phyloP scores from a whole-genome alignment of 257 asterid genomes.

The Solanum piurae region DNA sequence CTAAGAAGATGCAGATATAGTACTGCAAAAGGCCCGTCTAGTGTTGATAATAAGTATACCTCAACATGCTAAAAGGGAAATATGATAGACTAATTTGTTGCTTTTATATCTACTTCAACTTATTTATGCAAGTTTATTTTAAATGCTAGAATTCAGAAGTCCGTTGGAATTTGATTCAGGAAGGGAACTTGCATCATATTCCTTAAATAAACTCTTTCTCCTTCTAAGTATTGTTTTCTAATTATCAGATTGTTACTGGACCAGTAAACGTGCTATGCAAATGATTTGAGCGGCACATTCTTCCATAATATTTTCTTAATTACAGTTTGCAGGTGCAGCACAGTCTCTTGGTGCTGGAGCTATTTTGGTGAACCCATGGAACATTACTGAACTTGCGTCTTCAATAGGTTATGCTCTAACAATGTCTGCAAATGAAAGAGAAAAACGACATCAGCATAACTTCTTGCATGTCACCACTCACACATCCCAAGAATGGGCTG shows the following conservation, averaged over 20 bases:
- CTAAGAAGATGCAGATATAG: neutral
- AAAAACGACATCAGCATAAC: conserved; percentile 77
- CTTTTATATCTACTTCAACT: neutral
- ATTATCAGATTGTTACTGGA: neutral
- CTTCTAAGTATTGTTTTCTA: neutral
- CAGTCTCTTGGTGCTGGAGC: conserved; percentile 98
- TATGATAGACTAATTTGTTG: neutral
- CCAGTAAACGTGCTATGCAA: neutral
- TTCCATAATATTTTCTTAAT: neutral
- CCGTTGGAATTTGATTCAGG: neutral
- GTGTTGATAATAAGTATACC: neutral
- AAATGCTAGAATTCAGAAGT: neutral
- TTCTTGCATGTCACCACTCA: conserved; percentile 79
- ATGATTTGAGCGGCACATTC: neutral
- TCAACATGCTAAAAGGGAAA: neutral
- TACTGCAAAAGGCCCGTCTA: neutral
- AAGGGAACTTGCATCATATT: neutral
- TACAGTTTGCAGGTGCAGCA: conserved; percentile 94
- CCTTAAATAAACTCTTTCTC: neutral
- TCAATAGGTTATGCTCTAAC: conserved; percentile 71
- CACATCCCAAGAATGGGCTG: conserved; percentile 95
- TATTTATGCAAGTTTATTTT: neutral
- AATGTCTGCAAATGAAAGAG: conserved; percentile 74
- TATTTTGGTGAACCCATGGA: conserved; percentile 84
- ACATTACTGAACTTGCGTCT: conserved; percentile 76